A percentile compares a stretch with the other conserved stretches of the same genome.
These are phyloP conservation scores for Hypoxylon sp. DNA, from an alignment of 2,329 filamentous ascomycete genomes.

Conservation along the genomic window DNA sequence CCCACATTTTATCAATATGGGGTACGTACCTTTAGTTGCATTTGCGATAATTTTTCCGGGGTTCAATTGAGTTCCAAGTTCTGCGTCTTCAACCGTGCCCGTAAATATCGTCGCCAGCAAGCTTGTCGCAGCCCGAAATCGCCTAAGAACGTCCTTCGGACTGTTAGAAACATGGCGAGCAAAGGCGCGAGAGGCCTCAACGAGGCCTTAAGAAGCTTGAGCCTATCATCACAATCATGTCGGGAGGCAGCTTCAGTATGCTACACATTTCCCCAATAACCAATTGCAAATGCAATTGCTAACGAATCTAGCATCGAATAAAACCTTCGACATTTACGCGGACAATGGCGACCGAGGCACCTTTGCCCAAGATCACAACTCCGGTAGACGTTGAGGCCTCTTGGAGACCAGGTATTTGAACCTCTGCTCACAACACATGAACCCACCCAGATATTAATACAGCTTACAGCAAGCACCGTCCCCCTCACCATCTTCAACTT, in stretches of 20 bases:
- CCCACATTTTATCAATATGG: constrained; percentile 36
- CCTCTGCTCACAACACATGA: background rate
- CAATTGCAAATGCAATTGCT: constrained; percentile 12
- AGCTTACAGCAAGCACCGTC: constrained; percentile 70
- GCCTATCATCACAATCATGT: constrained; percentile 62
- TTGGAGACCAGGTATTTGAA: constrained; percentile 62
- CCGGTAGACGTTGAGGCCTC: constrained; percentile 53
- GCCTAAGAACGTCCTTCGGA: constrained; percentile 32
- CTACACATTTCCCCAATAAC: constrained; percentile 26
- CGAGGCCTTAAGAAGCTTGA: constrained; percentile 67
- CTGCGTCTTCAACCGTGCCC: background rate
- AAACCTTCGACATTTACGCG: constrained; percentile 60
- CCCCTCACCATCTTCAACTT: constrained; percentile 91
- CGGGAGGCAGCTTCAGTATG: constrained; percentile 55
- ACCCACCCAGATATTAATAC: constrained; percentile 27
- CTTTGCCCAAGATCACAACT: constrained; percentile 57
- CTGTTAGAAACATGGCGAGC: constrained; percentile 59
- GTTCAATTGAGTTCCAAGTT: constrained; percentile 27
- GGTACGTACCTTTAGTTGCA: constrained; percentile 27
- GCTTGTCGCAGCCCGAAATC: background rate
- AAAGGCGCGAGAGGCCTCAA: constrained; percentile 65
- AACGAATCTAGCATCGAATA: constrained; percentile 47
- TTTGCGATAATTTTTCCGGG: constrained; percentile 50
- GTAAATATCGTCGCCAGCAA: constrained; percentile 18
- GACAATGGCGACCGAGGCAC: constrained; percentile 70